These are phyloP conservation scores for Tricholoma sp. DNA, from an alignment of 768 basidiomycete genomes.

Conservation along the genomic window DNA sequence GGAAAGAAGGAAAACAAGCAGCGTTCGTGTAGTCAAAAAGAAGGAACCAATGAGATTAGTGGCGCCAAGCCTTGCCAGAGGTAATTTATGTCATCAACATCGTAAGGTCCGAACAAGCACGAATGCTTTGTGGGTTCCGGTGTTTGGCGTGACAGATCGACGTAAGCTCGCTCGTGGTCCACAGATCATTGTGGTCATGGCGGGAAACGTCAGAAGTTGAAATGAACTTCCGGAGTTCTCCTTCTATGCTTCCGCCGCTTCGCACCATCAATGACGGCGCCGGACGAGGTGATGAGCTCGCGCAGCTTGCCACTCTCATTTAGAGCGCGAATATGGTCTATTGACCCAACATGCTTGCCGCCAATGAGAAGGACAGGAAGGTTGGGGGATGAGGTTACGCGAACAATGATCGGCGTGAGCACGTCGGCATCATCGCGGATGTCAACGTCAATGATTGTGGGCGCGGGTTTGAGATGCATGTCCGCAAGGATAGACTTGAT, in stretches of 20 bases:
- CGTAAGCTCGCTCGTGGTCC: not conserved
- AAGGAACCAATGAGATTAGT: not conserved
- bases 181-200: slow-evolving; percentile 13
- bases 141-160: not conserved
- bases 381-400: slow-evolving; percentile 49
- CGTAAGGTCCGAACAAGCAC: not conserved
- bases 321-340: slow-evolving; percentile 48
- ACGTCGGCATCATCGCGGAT: slow-evolving; percentile 65
- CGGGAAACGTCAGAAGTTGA: slow-evolving; percentile 8
- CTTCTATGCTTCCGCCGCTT: slow-evolving; percentile 52
- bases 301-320: slow-evolving; percentile 47
- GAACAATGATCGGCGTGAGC: slow-evolving; percentile 53
- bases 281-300: slow-evolving; percentile 45
- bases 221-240: slow-evolving; percentile 10
- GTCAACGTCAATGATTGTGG: slow-evolving; percentile 69
- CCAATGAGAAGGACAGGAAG: slow-evolving; percentile 68
- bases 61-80: too few relatives aligned
- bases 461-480: slow-evolving; percentile 55
- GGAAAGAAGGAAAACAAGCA: not conserved
- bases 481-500: slow-evolving; percentile 52
- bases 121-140: not conserved
- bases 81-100: not conserved
- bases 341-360: slow-evolving; percentile 50
- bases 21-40: not conserved
- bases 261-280: slow-evolving; percentile 48